phyloP scores from a whole-genome alignment of 257 asterid species.

The Ilex aquifolium region DNA sequence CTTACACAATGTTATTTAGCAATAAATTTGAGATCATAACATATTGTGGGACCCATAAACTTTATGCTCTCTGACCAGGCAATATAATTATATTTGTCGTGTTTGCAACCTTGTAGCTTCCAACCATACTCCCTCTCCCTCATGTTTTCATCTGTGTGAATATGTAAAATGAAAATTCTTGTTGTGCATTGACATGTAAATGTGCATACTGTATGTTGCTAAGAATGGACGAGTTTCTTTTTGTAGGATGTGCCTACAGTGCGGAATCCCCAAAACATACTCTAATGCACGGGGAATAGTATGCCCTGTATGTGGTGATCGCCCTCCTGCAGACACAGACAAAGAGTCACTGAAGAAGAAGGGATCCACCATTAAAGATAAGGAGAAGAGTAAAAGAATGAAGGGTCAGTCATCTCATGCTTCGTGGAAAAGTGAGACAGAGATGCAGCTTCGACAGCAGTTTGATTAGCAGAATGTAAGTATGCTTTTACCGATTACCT shows the following conservation, averaged over 20 bases:
- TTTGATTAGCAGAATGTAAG: slow-evolving; percentile 50
- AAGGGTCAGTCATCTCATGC: slow-evolving; percentile 97
- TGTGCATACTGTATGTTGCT: too few relatives aligned
- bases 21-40: too few relatives aligned
- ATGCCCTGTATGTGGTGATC: slow-evolving; percentile 79
- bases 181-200: too few relatives aligned
- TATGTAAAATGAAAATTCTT: too few relatives aligned
- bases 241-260: slow-evolving; percentile 69
- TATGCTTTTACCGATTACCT: not conserved
- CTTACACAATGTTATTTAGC: too few relatives aligned
- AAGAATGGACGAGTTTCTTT: slow-evolving; percentile 1
- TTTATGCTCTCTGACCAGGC: too few relatives aligned
- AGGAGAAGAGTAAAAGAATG: slow-evolving; percentile 93
- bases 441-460: slow-evolving; percentile 97
- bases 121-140: too few relatives aligned
- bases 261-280: slow-evolving; percentile 85
- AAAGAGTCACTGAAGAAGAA: slow-evolving; percentile 57
- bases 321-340: slow-evolving; percentile 47
- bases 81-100: too few relatives aligned
- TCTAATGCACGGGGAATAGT: slow-evolving; percentile 59
- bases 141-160: too few relatives aligned
- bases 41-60: too few relatives aligned
- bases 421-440: slow-evolving; percentile 95
- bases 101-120: too few relatives aligned
- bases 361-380: slow-evolving; percentile 70